Evolutionary conservation across 2,329 filamentous ascomycete species (phyloP).

Genomic region (Aspergillus brunneoviolaceus): DNA sequence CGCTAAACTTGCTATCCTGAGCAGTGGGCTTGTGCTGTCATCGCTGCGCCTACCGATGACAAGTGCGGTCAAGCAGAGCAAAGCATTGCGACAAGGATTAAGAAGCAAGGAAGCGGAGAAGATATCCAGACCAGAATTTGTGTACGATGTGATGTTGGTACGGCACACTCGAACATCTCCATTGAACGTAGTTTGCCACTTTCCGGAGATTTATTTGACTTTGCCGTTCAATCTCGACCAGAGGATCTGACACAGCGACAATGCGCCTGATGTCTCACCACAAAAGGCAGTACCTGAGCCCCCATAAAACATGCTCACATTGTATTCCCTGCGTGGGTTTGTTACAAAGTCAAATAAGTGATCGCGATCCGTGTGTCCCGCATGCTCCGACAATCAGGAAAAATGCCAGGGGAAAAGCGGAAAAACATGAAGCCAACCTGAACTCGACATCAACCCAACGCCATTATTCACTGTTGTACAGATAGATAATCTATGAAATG

Average conservation of each 20-base stretch:
- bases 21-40: background rate
- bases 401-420: background rate
- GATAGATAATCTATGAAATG: background rate
- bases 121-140: background rate
- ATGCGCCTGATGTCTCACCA: background rate
- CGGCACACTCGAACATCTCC: background rate
- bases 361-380: background rate
- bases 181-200: background rate
- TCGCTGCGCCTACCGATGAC: background rate
- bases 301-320: background rate
- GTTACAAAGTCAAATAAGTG: background rate
- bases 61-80: background rate
- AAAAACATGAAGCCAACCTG: background rate
- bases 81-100: background rate
- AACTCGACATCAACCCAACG: too few relatives aligned
- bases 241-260: background rate
- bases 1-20: background rate
- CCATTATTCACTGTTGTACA: background rate
- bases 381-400: background rate
- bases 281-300: background rate
- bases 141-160: background rate
- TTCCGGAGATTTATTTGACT: background rate
- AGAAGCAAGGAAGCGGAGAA: background rate
- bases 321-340: background rate
- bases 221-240: background rate